Conservation (phyloP, 2,329 filamentous ascomycete species). For the Claviceps maximensis region DNA sequence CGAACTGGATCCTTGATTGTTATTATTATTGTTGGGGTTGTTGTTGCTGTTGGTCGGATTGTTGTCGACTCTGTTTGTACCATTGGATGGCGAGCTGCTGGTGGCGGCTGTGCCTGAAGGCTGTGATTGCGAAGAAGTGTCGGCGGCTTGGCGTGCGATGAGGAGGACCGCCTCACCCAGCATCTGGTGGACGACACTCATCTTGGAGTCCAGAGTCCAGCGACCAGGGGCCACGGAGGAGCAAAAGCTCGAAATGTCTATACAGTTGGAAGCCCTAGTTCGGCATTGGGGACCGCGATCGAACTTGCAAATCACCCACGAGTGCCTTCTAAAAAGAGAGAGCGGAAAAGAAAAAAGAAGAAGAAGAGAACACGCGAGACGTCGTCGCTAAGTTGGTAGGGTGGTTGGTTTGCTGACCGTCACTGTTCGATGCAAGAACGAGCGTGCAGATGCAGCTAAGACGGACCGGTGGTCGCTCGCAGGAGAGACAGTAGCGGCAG, state of each 20-base stretch:
- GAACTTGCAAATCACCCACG: neutral
- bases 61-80: constrained; percentile 10
- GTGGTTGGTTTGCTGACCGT: neutral
- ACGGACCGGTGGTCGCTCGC: neutral
- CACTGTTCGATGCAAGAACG: neutral
- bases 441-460: neutral
- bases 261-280: neutral
- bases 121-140: constrained; percentile 6
- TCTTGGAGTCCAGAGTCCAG: constrained; percentile 17
- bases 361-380: neutral
- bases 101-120: constrained; percentile 6
- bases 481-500: neutral
- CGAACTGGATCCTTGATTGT: constrained; percentile 23
- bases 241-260: neutral
- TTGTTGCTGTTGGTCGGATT: constrained; percentile 6
- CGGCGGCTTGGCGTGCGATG: constrained; percentile 20
- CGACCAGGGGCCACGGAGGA: neutral
- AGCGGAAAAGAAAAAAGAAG: neutral
- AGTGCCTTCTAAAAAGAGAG: neutral
- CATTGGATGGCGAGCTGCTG: constrained; percentile 7
- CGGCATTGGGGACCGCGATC: constrained; percentile 3
- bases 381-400: too few relatives aligned
- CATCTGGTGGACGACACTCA: constrained; percentile 24
- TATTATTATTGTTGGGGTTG: constrained; percentile 10
- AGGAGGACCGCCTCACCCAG: constrained; percentile 23